phyloP scores from a whole-genome alignment of 306 rosid species.

The Quillaja saponaria region DNA sequence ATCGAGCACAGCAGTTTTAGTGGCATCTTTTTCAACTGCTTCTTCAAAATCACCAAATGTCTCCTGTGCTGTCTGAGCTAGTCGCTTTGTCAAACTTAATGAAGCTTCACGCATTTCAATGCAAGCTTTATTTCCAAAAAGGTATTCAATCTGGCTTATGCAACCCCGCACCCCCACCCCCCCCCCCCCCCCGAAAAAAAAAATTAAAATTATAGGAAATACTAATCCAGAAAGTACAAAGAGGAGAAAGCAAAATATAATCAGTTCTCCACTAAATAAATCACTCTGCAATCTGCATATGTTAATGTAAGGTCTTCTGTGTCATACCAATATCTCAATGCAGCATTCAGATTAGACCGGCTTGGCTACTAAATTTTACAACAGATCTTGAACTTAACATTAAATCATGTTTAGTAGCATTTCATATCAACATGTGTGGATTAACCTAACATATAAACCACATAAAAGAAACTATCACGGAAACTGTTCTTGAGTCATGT shows the following conservation, averaged over 20 bases:
- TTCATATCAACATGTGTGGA: neutral
- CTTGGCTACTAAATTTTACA: neutral
- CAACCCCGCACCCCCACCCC: no score
- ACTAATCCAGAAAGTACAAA: conserved; percentile 10
- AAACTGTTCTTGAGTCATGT: conserved; percentile 4
- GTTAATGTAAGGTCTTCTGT: neutral
- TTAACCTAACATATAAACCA: neutral
- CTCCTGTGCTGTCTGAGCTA: conserved; percentile 96
- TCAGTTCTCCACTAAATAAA: neutral
- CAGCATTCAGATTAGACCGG: neutral
- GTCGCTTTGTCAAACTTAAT: conserved; percentile 63
- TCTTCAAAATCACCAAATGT: conserved; percentile 96
- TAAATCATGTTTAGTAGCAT: neutral
- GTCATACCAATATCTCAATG: neutral
- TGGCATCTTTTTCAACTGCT: conserved; percentile 96
- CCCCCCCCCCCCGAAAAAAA: conserved; percentile 3
- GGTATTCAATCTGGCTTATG: conserved; percentile 56
- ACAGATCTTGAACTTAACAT: neutral
- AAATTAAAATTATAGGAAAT: neutral
- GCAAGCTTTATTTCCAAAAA: conserved; percentile 76
- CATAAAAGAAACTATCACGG: neutral
- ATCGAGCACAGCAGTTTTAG: conserved; percentile 89
- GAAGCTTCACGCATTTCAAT: conserved; percentile 83
- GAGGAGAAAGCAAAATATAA: conserved; percentile 11
- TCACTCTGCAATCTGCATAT: neutral